Conservation (phyloP, 2,329 filamentous ascomycete genomes). For the Pyricularia sp. region DNA sequence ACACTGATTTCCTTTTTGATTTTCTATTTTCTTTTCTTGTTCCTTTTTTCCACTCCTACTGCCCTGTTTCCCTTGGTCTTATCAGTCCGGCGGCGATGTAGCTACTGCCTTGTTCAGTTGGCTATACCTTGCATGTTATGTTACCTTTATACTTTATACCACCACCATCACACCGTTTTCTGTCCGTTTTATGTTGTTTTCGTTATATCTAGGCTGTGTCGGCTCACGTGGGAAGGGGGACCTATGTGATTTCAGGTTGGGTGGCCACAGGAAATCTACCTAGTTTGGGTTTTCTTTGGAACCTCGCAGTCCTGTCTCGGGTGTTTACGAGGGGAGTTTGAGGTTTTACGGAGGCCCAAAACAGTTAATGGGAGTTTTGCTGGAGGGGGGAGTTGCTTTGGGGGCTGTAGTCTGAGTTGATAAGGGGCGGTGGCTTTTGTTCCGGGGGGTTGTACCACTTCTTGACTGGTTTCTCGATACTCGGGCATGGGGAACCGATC, state of each 20-base stretch:
- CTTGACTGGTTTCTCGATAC: background rate
- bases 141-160: background rate
- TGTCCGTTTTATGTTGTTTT: background rate
- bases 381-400: background rate
- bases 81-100: background rate
- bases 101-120: background rate
- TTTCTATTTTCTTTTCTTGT: slow-evolving; percentile 4
- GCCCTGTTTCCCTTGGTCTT: background rate
- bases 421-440: background rate
- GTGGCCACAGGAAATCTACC: background rate
- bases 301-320: background rate
- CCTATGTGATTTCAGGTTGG: background rate
- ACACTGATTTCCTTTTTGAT: slow-evolving; percentile 8
- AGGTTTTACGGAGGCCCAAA: background rate
- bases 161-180: background rate
- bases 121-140: background rate
- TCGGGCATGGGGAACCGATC: background rate
- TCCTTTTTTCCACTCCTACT: background rate
- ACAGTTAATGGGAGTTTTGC: background rate
- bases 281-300: background rate
- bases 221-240: background rate
- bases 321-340: background rate
- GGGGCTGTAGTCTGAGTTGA: background rate
- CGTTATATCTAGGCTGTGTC: background rate
- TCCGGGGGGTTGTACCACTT: background rate